These are phyloP conservation scores for Vitis riparia DNA, from an alignment of 164 flowering plant genomes.

Conservation along the genomic window DNA sequence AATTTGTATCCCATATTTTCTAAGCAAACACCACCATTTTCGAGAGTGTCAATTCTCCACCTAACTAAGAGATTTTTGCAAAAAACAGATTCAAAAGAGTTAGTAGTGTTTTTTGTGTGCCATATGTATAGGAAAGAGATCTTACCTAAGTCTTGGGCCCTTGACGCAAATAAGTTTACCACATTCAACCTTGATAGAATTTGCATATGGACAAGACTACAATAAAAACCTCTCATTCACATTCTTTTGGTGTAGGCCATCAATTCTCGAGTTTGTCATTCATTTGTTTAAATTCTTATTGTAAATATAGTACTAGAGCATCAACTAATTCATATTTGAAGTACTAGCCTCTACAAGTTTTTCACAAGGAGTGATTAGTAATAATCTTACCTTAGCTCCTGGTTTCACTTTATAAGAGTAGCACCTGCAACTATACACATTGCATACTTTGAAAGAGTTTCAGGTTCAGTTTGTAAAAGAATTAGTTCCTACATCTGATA, in stretches of 20 bases:
- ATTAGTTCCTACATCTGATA: no score
- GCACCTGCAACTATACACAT: constrained; percentile 49
- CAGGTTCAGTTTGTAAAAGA: no score
- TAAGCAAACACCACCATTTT: constrained; percentile 63
- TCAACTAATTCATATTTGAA: not conserved
- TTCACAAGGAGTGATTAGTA: not conserved
- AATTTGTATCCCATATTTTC: constrained; percentile 71
- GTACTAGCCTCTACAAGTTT: not conserved
- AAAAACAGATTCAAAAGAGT: not conserved
- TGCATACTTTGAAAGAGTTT: constrained; percentile 5
- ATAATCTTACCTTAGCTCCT: constrained; percentile 56
- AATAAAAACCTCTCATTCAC: constrained; percentile 80
- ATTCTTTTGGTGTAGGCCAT: constrained; percentile 60
- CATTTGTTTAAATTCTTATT: not conserved
- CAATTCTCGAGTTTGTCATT: constrained; percentile 48
- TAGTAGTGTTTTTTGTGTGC: not conserved
- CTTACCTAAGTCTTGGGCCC: constrained; percentile 72
- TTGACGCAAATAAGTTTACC: constrained; percentile 71
- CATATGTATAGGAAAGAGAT: not conserved
- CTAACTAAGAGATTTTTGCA: constrained; percentile 65
- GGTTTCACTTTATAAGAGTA: constrained; percentile 55
- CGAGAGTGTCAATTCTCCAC: constrained; percentile 70
- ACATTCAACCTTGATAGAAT: constrained; percentile 65
- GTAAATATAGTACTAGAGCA: not conserved
- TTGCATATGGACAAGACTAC: constrained; percentile 63